Percentiles rank a stretch among this genome's conserved stretches.
These are phyloP conservation scores for Dendryphion nanum DNA, from an alignment of 2,329 filamentous ascomycete species.

Conservation along the genomic window DNA sequence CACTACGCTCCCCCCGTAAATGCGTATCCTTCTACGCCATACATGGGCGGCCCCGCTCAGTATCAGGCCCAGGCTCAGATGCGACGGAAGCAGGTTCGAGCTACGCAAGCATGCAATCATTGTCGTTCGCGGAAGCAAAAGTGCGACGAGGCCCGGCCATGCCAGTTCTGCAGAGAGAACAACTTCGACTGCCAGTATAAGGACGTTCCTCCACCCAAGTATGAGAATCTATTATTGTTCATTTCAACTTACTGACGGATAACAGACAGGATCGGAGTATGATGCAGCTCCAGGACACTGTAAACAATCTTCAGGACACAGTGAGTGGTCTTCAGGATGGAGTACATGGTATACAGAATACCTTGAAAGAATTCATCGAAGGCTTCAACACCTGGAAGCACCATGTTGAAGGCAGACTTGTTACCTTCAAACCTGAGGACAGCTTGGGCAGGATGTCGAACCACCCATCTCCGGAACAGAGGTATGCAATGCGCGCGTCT, in stretches of 20 bases:
- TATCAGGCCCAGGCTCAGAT: conserved; percentile 24
- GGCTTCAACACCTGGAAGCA: conserved; percentile 35
- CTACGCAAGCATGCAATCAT: conserved; percentile 64
- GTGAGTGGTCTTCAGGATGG: conserved; percentile 47
- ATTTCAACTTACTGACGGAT: conserved; percentile 15
- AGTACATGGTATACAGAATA: conserved; percentile 39
- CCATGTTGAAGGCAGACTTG: conserved; percentile 28
- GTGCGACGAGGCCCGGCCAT: conserved; percentile 41
- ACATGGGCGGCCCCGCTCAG: conserved; percentile 21
- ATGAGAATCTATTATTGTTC: conserved; percentile 16
- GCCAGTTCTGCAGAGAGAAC: conserved; percentile 76
- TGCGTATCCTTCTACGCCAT: conserved; percentile 24
- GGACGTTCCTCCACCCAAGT: conserved; percentile 90
- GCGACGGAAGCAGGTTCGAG: conserved; percentile 37
- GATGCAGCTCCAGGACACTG: conserved; percentile 47
- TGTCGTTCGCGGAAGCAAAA: conserved; percentile 43
- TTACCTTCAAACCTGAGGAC: conserved; percentile 12
- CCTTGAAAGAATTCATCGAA: conserved; percentile 26
- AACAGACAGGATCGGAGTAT: conserved; percentile 49
- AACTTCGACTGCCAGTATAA: conserved; percentile 82
- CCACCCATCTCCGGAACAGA: conserved; percentile 29
- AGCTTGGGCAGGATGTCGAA: conserved; percentile 13
- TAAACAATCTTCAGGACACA: too few relatives aligned
- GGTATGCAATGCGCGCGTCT: conserved; percentile 17
- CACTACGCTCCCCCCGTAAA: conserved; percentile 29